These are phyloP conservation scores for Botrytis tulipae DNA, from an alignment of 2,329 filamentous ascomycete genomes.

Conservation along the genomic window DNA sequence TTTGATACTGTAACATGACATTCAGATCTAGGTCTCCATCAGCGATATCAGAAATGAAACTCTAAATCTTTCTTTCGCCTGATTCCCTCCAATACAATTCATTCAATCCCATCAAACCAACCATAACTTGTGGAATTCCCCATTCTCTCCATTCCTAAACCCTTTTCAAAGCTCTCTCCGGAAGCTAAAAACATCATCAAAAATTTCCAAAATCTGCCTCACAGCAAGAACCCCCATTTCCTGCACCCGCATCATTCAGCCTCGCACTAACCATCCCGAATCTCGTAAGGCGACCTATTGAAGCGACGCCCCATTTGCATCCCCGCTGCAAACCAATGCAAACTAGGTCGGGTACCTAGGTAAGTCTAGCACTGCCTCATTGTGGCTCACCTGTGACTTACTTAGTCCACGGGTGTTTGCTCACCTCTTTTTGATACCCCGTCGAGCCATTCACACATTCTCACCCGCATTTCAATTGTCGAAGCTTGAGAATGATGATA, in stretches of 20 bases:
- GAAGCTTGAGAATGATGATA: background rate
- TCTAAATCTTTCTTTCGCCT: background rate
- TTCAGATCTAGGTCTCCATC: background rate
- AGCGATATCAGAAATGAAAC: background rate
- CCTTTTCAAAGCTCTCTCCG: background rate
- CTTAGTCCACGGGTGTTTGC: background rate
- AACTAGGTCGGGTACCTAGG: too few species aligned
- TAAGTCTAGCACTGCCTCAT: slow-evolving; percentile 10
- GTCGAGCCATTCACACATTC: background rate
- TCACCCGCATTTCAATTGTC: background rate
- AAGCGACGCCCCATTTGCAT: background rate
- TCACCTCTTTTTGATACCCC: background rate
- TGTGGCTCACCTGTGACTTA: slow-evolving; percentile 13
- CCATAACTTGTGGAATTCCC: background rate
- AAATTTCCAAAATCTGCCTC: background rate
- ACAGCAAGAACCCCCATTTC: background rate
- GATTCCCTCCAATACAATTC: background rate
- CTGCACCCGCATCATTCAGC: background rate
- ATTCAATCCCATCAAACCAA: background rate
- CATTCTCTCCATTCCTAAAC: too few species aligned
- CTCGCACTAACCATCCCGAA: slow-evolving; percentile 5
- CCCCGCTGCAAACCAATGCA: slow-evolving; percentile 2
- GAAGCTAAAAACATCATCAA: background rate
- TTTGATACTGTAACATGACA: background rate
- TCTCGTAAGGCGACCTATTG: slow-evolving; percentile 16